Percentiles rank a stretch among this genome's conserved stretches.
These are phyloP conservation scores for Paramyrothecium sp. DNA, from an alignment of 2,329 filamentous ascomycete species.

Conservation along the genomic window DNA sequence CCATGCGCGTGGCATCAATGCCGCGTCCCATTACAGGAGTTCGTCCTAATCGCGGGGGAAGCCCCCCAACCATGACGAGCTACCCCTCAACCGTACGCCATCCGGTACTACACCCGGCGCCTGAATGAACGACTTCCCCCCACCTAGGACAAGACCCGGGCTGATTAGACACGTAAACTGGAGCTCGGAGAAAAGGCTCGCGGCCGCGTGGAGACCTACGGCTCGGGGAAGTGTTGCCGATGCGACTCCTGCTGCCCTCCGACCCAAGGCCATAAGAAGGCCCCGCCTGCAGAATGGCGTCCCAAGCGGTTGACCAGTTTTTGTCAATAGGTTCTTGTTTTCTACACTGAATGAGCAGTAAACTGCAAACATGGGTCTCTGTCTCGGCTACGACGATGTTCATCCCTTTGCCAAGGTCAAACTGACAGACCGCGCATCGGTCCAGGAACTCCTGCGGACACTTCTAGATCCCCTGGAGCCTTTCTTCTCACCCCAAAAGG, in stretches of 20 bases:
- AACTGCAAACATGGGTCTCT: slow-evolving; percentile 13
- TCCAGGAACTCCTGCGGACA: slow-evolving; percentile 60
- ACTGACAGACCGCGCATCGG: slow-evolving; percentile 49
- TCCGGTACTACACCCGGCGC: neutral
- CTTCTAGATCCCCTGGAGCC: slow-evolving; percentile 69
- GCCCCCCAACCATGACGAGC: neutral
- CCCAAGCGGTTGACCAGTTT: too few species aligned
- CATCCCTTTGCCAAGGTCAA: slow-evolving; percentile 56
- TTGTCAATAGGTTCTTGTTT: neutral
- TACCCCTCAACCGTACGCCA: neutral
- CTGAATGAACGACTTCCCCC: neutral
- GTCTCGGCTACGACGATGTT: slow-evolving; percentile 48
- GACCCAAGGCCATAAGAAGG: neutral
- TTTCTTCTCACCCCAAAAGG: slow-evolving; percentile 67
- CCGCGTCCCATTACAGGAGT: too few species aligned
- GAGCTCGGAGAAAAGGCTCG: neutral
- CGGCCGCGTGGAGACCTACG: neutral
- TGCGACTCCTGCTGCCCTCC: neutral
- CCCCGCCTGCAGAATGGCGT: too few species aligned
- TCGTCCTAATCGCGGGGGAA: too few species aligned
- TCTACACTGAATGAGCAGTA: neutral
- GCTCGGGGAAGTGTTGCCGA: neutral
- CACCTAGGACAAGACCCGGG: neutral
- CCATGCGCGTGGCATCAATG: too few species aligned
- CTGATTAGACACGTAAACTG: neutral